Conservation (phyloP, 179 eudicot species). For the Heliamphora pulchella region DNA sequence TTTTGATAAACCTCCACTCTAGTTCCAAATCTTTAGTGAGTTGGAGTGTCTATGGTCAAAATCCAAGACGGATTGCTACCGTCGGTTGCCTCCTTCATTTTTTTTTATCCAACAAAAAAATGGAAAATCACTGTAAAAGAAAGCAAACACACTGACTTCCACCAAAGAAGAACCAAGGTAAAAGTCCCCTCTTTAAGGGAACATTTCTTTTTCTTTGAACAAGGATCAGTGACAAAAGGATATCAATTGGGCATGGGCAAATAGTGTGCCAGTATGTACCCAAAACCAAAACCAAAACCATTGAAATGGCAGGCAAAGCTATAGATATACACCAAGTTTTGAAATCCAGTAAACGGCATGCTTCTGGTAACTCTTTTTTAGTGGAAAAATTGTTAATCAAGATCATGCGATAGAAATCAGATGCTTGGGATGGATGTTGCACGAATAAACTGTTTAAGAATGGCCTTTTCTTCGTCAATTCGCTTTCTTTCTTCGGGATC, state of each 20-base stretch:
- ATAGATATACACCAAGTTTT: slow-evolving; percentile 2
- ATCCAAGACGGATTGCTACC: too few relatives aligned
- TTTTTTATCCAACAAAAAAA: background rate
- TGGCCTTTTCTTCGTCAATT: slow-evolving; percentile 63
- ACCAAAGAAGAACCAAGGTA: background rate
- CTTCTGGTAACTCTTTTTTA: background rate
- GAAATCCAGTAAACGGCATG: background rate
- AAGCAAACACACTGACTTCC: background rate
- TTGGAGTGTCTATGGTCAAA: too few relatives aligned
- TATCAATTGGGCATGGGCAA: background rate
- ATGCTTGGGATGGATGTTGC: slow-evolving; percentile 50
- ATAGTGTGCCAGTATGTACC: background rate
- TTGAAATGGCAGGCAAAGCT: background rate
- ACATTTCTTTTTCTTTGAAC: background rate
- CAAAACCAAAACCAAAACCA: background rate
- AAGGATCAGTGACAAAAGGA: background rate
- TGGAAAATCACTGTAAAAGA: background rate
- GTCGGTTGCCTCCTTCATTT: too few relatives aligned
- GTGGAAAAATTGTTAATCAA: background rate
- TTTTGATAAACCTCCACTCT: too few relatives aligned
- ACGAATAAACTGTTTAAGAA: slow-evolving; percentile 56
- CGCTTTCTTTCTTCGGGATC: slow-evolving; percentile 48
- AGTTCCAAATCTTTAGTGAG: too few relatives aligned
- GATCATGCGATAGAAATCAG: slow-evolving; percentile 16
- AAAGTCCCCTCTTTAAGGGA: background rate